Base-by-base conservation (phyloP, 2,329 filamentous ascomycete genomes). In the Fusarium napiforme region DNA sequence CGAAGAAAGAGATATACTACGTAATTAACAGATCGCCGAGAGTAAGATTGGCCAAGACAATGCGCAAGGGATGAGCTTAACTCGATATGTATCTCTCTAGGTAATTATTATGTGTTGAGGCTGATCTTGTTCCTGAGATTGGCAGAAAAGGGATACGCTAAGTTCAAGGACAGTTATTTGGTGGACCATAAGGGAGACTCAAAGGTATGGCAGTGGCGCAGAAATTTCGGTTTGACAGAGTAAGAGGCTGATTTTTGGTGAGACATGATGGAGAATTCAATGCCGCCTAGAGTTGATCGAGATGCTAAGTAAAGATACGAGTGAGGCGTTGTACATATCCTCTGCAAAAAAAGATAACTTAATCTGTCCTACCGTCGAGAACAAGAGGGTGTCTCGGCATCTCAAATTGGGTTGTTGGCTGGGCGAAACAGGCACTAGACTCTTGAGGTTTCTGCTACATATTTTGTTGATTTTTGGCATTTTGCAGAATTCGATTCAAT, bases 201-300 rank as follows among this genome's bases (percentile, higher is more conserved):
- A 28, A 18, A 74, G 71, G 71, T 60, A 72, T 74, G 71, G 36
- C 45, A 63, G 67, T 74, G 71, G 71, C 71, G 56, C 71, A 46
- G 18, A 56, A 39, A 68, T 56, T 57, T 61, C 45, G 59, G 61
- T 57, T 62, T 74, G 67, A 49, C 42, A 47, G 67, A 57, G 71
- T 74, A 74, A 74, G 71, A 62, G 71, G 71, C 71, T 59, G 71
- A 46, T 45, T 23, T 16, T 52, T 30, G 67, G 49, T 74, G 57
- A 74, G 71, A 74, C 71, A 73, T 61, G 16, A 60, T 69, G 55
- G 49, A 58, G 43, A 64, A 72, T 43, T 68, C n/a, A 59, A 53
- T 43, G 52, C 53, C n/a, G 57, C 56, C 47, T 64, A 52, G 26
- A 68, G 43, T 23, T 39, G 49, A 23, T 53, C 26, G 21, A 56